phyloP scores from a whole-genome alignment of 2,329 filamentous ascomycete species.

The Nigrospora sphaerica region DNA sequence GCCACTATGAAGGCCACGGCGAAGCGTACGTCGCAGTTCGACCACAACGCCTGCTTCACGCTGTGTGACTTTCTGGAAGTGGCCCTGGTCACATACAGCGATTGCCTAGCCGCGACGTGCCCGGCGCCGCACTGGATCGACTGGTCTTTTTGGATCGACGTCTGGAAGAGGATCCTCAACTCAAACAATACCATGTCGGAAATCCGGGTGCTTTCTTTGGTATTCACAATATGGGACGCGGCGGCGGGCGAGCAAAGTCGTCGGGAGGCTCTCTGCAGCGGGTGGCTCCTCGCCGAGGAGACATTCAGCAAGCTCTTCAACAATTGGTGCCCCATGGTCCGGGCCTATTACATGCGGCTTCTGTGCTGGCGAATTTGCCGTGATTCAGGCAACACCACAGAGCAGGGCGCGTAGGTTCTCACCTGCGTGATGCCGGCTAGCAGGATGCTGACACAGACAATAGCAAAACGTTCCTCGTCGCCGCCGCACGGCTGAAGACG shows the following conservation, averaged over 20 bases:
- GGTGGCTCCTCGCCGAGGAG: conserved; percentile 67
- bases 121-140: conserved; percentile 46
- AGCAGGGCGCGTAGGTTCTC: conserved; percentile 59
- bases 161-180: conserved; percentile 69
- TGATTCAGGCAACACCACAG: conserved; percentile 59
- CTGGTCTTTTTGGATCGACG: conserved; percentile 80
- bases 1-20: conserved; percentile 66
- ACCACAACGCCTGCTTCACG: conserved; percentile 78
- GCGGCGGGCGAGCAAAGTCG: conserved; percentile 58
- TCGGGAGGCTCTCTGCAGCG: conserved; percentile 63
- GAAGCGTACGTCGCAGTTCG: conserved; percentile 69
- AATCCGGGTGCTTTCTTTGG: conserved; percentile 73
- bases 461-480: conserved; percentile 62
- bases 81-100: conserved; percentile 56
- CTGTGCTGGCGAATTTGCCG: conserved; percentile 84
- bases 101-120: conserved; percentile 34
- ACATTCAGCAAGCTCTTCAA: conserved; percentile 80
- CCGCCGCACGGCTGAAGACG: conserved; percentile 61
- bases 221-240: conserved; percentile 74
- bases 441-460: conserved; percentile 13
- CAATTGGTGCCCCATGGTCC: conserved; percentile 94
- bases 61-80: conserved; percentile 91
- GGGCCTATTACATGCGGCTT: conserved; percentile 85
- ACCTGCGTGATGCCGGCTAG: neutral
- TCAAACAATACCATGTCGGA: conserved; percentile 89